These are phyloP conservation scores for Cladosporium sp. DNA, from an alignment of 2,329 filamentous ascomycete species.

Conservation along the genomic window DNA sequence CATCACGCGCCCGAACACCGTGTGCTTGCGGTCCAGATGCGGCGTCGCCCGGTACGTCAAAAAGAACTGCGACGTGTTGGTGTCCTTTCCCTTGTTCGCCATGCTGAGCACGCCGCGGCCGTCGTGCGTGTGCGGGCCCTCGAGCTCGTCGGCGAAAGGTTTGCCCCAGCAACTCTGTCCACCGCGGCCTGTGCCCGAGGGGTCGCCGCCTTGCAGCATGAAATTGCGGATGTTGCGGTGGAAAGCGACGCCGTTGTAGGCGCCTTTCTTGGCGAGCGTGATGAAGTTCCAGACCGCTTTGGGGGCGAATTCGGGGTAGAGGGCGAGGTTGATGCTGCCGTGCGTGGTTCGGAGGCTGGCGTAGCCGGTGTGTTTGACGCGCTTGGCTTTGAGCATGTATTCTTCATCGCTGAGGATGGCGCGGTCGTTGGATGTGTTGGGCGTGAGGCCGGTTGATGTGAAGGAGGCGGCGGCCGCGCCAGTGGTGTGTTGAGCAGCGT, in stretches of 20 bases:
- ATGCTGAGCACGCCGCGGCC: slow-evolving; percentile 78
- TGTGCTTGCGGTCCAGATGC: slow-evolving; percentile 93
- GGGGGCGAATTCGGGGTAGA: slow-evolving; percentile 87
- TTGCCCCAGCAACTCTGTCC: slow-evolving; percentile 81
- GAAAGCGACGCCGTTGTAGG: slow-evolving; percentile 80
- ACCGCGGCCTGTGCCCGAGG: slow-evolving; percentile 86
- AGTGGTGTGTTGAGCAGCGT: slow-evolving; percentile 86
- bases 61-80: slow-evolving; percentile 94
- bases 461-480: slow-evolving; percentile 90
- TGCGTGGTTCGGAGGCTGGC: slow-evolving; percentile 82
- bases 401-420: slow-evolving; percentile 89
- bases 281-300: slow-evolving; percentile 98
- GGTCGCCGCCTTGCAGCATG: slow-evolving; percentile 97
- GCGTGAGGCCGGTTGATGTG: slow-evolving; percentile 89
- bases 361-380: slow-evolving; percentile 87
- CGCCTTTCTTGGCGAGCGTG: slow-evolving; percentile 79
- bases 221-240: slow-evolving; percentile 94
- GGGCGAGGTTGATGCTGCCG: slow-evolving; percentile 80
- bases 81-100: slow-evolving; percentile 99
- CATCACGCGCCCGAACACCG: slow-evolving; percentile 87
- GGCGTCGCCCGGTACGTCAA: slow-evolving; percentile 80
- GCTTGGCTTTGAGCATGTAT: slow-evolving; percentile 88
- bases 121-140: slow-evolving; percentile 82
- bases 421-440: slow-evolving; percentile 81
- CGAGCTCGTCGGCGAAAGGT: slow-evolving; percentile 89